phyloP scores from a whole-genome alignment of 1,284 basidiomycete species.

The Erythrobasidium hasegawianum region DNA sequence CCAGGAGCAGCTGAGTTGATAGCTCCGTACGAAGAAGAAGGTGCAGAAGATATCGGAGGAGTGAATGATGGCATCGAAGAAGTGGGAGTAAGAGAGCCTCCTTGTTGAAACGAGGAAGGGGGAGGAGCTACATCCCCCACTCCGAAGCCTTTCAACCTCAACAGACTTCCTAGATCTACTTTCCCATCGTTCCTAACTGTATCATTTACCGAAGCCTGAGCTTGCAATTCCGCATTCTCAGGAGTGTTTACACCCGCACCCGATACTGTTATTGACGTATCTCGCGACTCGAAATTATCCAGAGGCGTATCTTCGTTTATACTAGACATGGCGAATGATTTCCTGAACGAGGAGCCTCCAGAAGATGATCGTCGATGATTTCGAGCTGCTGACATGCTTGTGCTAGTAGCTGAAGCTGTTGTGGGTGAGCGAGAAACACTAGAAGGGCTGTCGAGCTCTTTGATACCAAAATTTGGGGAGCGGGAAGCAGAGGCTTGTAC shows the following conservation, averaged over 20 bases:
- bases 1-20: neutral
- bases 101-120: too few relatives aligned
- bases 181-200: neutral
- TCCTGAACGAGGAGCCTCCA: constrained; percentile 22
- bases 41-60: neutral
- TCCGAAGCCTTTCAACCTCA: neutral
- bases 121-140: neutral
- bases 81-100: too few relatives aligned
- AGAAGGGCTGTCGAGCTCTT: too few relatives aligned
- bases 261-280: neutral
- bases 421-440: too few relatives aligned
- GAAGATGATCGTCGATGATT: constrained; percentile 20
- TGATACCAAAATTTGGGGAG: too few relatives aligned
- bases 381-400: neutral
- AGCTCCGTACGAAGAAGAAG: neutral
- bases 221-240: neutral
- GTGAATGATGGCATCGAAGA: too few relatives aligned
- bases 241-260: neutral
- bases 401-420: too few relatives aligned
- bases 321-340: constrained; percentile 26
- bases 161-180: neutral
- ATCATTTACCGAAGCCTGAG: neutral
- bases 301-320: constrained; percentile 22
- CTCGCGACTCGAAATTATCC: constrained; percentile 5
- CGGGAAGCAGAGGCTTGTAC: too few relatives aligned